These are phyloP conservation scores for Skeletonema tropicum DNA, from an alignment of 108 stramenopile species.

Conservation along the genomic window DNA sequence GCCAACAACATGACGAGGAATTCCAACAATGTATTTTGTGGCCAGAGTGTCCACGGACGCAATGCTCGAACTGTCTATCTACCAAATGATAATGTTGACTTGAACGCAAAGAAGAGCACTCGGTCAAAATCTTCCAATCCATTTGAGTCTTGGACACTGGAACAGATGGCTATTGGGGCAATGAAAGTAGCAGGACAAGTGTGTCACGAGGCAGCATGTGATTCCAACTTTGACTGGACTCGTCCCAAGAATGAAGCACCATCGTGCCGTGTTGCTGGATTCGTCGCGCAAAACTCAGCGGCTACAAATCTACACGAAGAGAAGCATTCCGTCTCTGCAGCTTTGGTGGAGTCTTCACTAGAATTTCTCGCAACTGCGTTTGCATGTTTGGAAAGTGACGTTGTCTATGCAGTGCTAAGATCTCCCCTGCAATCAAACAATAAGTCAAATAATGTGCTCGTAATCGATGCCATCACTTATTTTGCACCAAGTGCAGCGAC, in stretches of 20 bases:
- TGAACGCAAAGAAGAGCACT: not conserved
- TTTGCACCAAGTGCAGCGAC: conserved; percentile 5
- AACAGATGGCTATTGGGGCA: conserved; percentile 27
- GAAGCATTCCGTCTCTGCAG: conserved; percentile 5
- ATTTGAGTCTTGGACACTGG: conserved; percentile 24
- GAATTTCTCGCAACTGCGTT: conserved; percentile 41
- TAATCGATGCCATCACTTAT: conserved; percentile 24
- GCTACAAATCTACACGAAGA: not conserved
- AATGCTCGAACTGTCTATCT: conserved; percentile 38
- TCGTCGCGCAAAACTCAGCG: not conserved
- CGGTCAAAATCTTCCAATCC: not conserved
- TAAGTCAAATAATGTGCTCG: not conserved
- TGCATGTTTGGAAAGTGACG: conserved; percentile 50
- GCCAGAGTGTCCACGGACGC: conserved; percentile 43
- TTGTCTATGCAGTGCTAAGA: conserved; percentile 34
- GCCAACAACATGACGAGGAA: not conserved
- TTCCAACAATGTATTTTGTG: conserved; percentile 23
- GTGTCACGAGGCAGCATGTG: conserved; percentile 13
- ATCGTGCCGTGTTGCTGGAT: conserved; percentile 12
- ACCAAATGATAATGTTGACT: not conserved
- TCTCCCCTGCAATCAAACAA: not conserved
- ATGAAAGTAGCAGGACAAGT: conserved; percentile 30
- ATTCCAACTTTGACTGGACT: not conserved
- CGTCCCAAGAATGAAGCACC: not conserved
- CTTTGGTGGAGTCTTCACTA: conserved; percentile 39